Evolutionary conservation across 106 monocot genomes (phyloP).

Genomic region (Agapanthus africanus): DNA sequence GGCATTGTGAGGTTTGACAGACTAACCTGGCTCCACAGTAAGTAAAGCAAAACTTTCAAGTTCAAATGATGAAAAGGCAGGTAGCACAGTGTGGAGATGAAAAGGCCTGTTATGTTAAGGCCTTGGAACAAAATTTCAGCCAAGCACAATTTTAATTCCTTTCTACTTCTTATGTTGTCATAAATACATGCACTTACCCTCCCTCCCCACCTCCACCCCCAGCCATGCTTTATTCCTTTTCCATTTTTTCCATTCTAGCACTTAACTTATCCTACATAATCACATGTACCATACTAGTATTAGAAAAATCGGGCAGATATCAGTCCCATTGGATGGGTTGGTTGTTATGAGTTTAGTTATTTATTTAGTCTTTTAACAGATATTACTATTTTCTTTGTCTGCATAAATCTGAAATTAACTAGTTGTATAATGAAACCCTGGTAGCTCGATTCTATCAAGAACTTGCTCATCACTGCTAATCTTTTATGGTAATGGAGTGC

Average conservation of each 20-base stretch:
- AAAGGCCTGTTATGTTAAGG: no score
- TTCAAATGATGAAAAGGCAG: background rate
- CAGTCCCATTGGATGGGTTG: background rate
- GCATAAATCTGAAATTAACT: background rate
- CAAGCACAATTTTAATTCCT: no score
- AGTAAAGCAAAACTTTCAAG: background rate
- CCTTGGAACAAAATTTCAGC: no score
- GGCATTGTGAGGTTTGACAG: background rate
- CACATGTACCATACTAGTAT: background rate
- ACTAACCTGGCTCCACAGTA: background rate
- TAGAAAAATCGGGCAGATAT: background rate
- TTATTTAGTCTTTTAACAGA: background rate
- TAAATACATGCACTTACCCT: no score
- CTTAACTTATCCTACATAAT: background rate
- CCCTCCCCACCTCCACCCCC: no score
- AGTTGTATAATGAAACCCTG: background rate
- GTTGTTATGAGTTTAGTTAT: background rate
- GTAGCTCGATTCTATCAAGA: background rate
- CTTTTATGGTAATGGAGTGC: no score
- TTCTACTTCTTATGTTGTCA: no score
- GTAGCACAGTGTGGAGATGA: no score
- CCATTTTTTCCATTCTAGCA: background rate
- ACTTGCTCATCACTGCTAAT: background rate
- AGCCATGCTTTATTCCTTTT: background rate
- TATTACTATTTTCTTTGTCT: background rate